These are phyloP conservation scores for Chernovozyma aurita DNA, from an alignment of 1,139 yeast species.

Conservation along the genomic window DNA sequence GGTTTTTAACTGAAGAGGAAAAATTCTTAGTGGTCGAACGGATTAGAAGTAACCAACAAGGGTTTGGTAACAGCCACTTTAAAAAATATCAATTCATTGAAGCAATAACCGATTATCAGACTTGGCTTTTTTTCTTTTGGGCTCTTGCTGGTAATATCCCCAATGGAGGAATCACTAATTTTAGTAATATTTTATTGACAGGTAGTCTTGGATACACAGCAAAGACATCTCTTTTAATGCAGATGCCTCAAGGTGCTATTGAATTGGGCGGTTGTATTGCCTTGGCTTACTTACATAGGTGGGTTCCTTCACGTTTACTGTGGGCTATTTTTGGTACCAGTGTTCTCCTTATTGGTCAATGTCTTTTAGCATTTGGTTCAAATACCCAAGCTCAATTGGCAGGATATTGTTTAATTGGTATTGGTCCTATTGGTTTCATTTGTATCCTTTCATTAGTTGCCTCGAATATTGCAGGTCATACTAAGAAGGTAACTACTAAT, in stretches of 20 bases:
- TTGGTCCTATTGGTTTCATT: conserved; percentile 35
- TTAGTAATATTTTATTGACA: conserved; percentile 18
- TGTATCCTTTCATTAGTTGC: conserved; percentile 18
- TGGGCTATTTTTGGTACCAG: conserved; percentile 40
- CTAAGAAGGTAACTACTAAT: conserved; percentile 19
- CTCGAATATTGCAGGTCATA: conserved; percentile 19
- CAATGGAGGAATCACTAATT: conserved; percentile 51
- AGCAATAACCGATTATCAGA: conserved; percentile 11
- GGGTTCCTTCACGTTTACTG: conserved; percentile 32
- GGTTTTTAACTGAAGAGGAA: conserved; percentile 33
- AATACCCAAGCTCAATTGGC: conserved; percentile 34
- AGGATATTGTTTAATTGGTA: conserved; percentile 28
- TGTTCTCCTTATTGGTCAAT: conserved; percentile 34
- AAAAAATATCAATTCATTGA: conserved; percentile 10
- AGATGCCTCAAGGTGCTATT: conserved; percentile 35
- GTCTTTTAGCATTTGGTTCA: conserved; percentile 46
- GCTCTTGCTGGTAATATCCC: conserved; percentile 34
- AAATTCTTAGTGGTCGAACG: conserved; percentile 23
- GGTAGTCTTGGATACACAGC: conserved; percentile 26
- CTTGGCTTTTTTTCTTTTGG: conserved; percentile 20
- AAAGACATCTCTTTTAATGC: conserved; percentile 31
- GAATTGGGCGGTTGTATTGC: conserved; percentile 39
- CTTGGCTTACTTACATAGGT: conserved; percentile 23
- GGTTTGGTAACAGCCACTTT: conserved; percentile 17
- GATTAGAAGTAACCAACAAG: conserved; percentile 22